Conservation (phyloP, 257 asterid genomes). For the Gentiana straminea region DNA sequence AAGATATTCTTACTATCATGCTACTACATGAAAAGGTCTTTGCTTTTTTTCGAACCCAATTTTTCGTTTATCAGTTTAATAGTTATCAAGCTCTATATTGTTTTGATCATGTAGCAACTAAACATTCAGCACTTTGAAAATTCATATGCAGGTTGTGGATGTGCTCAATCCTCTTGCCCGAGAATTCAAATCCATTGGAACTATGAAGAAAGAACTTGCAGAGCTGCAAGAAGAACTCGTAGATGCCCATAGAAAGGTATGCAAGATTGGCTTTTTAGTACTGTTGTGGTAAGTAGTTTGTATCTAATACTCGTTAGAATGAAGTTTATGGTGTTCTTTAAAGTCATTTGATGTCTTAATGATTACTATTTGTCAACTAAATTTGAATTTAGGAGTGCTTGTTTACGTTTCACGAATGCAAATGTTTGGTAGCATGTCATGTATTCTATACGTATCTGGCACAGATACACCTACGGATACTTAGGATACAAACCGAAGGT, state of each 20-base stretch:
- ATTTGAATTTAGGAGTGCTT: no score
- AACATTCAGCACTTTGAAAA: neutral
- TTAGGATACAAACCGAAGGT: no score
- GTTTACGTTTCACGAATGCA: no score
- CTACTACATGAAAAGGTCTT: conserved; percentile 87
- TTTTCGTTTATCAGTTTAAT: neutral
- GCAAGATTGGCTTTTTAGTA: neutral
- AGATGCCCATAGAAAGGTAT: conserved; percentile 81
- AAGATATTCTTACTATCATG: conserved; percentile 83
- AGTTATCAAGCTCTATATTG: neutral
- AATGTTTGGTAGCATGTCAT: no score
- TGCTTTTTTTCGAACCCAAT: neutral
- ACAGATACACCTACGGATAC: no score
- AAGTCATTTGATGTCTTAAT: no score
- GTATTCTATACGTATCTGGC: no score
- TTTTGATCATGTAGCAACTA: neutral
- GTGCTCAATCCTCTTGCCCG: conserved; percentile 95
- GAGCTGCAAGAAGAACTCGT: conserved; percentile 70
- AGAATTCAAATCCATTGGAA: conserved; percentile 85
- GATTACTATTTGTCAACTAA: no score
- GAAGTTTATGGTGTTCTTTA: no score
- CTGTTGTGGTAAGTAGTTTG: no score
- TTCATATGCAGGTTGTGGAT: conserved; percentile 56
- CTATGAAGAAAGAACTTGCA: conserved; percentile 79
- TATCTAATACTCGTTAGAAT: no score